Conservation (phyloP, 139 green algal genomes). For the Choricystis sp. region DNA sequence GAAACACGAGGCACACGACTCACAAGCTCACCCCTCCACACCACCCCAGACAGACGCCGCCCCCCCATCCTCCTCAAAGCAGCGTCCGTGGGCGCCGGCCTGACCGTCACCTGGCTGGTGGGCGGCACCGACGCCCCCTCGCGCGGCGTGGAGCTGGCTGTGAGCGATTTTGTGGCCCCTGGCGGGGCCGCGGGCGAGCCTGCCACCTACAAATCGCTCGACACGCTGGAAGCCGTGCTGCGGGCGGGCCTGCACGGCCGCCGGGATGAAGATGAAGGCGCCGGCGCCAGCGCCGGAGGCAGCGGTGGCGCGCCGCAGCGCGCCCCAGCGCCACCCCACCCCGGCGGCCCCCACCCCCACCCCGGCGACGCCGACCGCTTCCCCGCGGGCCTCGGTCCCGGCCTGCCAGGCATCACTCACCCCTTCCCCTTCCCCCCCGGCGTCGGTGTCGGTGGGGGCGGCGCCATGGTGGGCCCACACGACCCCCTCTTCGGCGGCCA, state of each 20-base stretch:
- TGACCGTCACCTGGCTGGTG: not conserved
- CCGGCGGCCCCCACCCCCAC: no score
- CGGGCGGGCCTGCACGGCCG: not conserved
- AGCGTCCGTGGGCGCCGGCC: not conserved
- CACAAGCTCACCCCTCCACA: no score
- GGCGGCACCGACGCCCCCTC: no score
- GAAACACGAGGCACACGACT: no score
- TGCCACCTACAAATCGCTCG: not conserved
- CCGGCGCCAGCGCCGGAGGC: no score
- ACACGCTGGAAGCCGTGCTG: not conserved
- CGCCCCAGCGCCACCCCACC: no score
- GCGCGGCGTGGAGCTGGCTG: not conserved
- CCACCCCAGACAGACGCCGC: not conserved
- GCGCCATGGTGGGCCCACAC: slow-evolving; percentile 27
- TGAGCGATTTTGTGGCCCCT: not conserved
- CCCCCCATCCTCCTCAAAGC: not conserved
- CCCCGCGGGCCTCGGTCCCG: slow-evolving; percentile 1
- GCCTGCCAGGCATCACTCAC: not conserved
- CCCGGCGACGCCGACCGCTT: not conserved
- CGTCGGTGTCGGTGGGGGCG: slow-evolving; percentile 8
- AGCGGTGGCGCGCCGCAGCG: not conserved
- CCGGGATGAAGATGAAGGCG: no score
- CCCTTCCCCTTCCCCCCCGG: not conserved
- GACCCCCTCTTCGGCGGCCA: slow-evolving; percentile 24
- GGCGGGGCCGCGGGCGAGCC: no score